Evolutionary conservation across 306 rosid genomes (phyloP).

Genomic region (Cicer chorassanicum): DNA sequence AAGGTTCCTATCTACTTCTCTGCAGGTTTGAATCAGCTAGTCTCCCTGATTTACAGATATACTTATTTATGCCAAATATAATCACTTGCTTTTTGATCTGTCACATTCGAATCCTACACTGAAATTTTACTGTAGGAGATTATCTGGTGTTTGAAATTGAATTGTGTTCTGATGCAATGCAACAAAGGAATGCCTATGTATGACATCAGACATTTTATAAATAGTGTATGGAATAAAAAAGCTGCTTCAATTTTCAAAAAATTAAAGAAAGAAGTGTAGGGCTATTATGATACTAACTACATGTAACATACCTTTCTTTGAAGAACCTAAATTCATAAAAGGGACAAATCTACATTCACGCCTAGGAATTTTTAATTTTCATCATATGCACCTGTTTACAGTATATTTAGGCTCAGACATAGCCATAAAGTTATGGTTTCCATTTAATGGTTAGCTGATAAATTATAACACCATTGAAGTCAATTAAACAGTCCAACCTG

Average conservation of each 20-base stretch:
- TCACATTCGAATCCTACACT: conserved; percentile 3
- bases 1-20: conserved; percentile 93
- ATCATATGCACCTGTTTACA: not conserved
- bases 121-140: not conserved
- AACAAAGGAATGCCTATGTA: not conserved
- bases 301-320: conserved; percentile 2
- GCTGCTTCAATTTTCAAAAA: conserved; percentile 18
- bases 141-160: not conserved
- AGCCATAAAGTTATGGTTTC: not conserved
- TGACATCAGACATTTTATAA: not conserved
- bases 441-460: conserved; percentile 9
- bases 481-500: not conserved
- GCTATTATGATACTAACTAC: conserved; percentile 7
- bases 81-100: conserved; percentile 6
- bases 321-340: not conserved
- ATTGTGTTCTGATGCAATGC: conserved; percentile 8
- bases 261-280: conserved; percentile 25
- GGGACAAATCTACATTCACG: not conserved
- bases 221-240: conserved; percentile 19
- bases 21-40: conserved; percentile 61
- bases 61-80: not conserved
- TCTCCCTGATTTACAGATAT: conserved; percentile 9
- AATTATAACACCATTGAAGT: not conserved
- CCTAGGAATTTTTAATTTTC: not conserved
- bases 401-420: not conserved